Evolutionary conservation across 2,329 filamentous ascomycete species (phyloP).

Genomic region (Curvularia sp.): DNA sequence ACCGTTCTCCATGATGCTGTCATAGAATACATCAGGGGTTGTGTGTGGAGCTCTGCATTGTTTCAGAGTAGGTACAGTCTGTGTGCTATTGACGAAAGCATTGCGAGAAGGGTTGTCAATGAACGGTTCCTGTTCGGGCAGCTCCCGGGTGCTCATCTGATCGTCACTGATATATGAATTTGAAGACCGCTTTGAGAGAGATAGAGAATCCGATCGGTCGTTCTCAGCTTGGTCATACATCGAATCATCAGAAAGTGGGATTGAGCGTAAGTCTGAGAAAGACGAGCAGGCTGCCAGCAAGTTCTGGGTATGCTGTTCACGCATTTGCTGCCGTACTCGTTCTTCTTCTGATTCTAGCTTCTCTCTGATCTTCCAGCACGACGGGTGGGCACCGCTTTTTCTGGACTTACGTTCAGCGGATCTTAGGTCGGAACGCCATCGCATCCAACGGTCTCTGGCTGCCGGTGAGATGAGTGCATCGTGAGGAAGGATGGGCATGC

Average conservation of each 20-base stretch:
- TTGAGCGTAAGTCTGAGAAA: constrained; percentile 28
- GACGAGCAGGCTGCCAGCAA: constrained; percentile 31
- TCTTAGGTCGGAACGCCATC: constrained; percentile 76
- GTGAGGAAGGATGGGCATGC: constrained; percentile 74
- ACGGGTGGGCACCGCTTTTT: constrained; percentile 38
- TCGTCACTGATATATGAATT: constrained; percentile 29
- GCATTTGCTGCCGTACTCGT: constrained; percentile 40
- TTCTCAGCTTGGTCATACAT: constrained; percentile 25
- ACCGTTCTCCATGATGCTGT: constrained; percentile 26
- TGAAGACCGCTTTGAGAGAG: constrained; percentile 28
- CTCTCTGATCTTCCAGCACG: constrained; percentile 36
- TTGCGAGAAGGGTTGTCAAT: constrained; percentile 45
- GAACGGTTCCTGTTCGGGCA: constrained; percentile 18
- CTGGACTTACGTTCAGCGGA: constrained; percentile 61
- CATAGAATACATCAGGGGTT: constrained; percentile 12
- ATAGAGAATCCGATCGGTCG: constrained; percentile 23
- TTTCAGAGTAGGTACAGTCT: constrained; percentile 47
- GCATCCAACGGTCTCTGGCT: constrained; percentile 77
- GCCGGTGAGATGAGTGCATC: constrained; percentile 80
- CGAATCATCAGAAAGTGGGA: constrained; percentile 30
- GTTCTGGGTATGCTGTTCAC: constrained; percentile 49
- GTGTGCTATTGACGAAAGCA: constrained; percentile 54
- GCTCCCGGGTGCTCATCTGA: constrained; percentile 24
- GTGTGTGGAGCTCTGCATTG: constrained; percentile 22
- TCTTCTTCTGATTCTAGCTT: constrained; percentile 40